A percentile compares a stretch with the other conserved stretches of the same genome.
These are phyloP conservation scores for Tritrichomonas musculus DNA, from an alignment of 208 protist species.

Conservation along the genomic window DNA sequence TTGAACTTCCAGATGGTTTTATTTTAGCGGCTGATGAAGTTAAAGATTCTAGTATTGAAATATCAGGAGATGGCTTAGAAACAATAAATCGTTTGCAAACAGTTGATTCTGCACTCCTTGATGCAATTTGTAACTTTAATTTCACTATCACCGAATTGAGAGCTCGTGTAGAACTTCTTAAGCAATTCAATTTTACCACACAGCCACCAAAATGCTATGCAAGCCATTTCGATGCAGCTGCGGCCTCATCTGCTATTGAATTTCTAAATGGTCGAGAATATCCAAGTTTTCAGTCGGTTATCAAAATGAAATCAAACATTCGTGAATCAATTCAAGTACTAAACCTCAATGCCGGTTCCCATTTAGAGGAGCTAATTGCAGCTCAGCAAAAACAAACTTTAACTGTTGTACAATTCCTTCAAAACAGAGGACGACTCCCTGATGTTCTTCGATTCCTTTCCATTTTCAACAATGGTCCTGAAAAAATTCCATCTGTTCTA, in stretches of 20 bases:
- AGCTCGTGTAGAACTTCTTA: background rate
- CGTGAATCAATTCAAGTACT: background rate
- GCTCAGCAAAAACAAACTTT: background rate
- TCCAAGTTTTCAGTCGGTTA: background rate
- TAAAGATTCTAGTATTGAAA: background rate
- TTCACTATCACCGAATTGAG: background rate
- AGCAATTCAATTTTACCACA: background rate
- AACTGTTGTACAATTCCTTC: background rate
- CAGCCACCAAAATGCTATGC: background rate
- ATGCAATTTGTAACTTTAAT: background rate
- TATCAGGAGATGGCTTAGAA: background rate
- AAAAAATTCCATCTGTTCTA: background rate
- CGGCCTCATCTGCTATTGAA: background rate
- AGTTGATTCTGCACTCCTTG: background rate
- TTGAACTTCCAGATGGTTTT: background rate
- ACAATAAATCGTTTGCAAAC: background rate
- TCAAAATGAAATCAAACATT: constrained; percentile 14
- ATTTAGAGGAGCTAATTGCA: background rate
- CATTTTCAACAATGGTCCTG: background rate
- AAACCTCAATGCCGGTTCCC: background rate
- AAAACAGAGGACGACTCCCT: background rate
- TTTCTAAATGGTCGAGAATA: background rate
- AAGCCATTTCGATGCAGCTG: background rate
- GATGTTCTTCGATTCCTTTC: background rate
- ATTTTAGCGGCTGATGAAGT: constrained; percentile 31